Percentiles rank a stretch among this genome's conserved stretches.
Evolutionary conservation across 306 rosid genomes (phyloP).

Genomic region (Spatholobus suberectus): DNA sequence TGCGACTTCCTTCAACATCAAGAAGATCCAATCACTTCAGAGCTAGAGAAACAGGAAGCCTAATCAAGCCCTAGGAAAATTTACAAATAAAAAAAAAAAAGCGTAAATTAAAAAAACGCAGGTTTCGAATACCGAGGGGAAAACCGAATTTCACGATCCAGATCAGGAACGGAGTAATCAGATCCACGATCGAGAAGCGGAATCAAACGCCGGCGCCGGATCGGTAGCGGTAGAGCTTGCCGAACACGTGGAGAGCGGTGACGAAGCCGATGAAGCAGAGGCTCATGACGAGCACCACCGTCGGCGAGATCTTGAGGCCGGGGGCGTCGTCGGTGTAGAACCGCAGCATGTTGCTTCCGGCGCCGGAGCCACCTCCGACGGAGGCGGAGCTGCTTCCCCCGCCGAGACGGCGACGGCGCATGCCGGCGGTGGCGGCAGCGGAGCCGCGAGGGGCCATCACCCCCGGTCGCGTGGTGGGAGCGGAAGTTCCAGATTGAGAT

Average conservation of each 20-base stretch:
- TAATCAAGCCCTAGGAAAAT: slow-evolving; percentile 33
- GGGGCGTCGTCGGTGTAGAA: slow-evolving; percentile 96
- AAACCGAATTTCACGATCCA: background rate
- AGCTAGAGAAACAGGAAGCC: slow-evolving; percentile 26
- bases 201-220: slow-evolving; percentile 53
- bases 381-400: slow-evolving; percentile 43
- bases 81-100: slow-evolving; percentile 26
- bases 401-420: slow-evolving; percentile 81
- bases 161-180: background rate
- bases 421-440: slow-evolving; percentile 86
- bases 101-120: slow-evolving; percentile 5
- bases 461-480: slow-evolving; percentile 65
- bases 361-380: slow-evolving; percentile 36
- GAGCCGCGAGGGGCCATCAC: slow-evolving; percentile 87
- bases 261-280: slow-evolving; percentile 95
- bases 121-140: slow-evolving; percentile 8
- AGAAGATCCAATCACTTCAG: slow-evolving; percentile 35
- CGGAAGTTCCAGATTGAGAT: slow-evolving; percentile 63
- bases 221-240: slow-evolving; percentile 63
- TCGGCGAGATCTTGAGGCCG: slow-evolving; percentile 85
- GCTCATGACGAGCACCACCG: slow-evolving; percentile 88
- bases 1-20: slow-evolving; percentile 28
- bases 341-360: slow-evolving; percentile 72
- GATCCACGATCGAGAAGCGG: slow-evolving; percentile 16
- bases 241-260: slow-evolving; percentile 89